Percentiles rank a stretch among this genome's conserved stretches.
Conservation (phyloP, 129 eudicot species). For the Artemisia tridentata region DNA sequence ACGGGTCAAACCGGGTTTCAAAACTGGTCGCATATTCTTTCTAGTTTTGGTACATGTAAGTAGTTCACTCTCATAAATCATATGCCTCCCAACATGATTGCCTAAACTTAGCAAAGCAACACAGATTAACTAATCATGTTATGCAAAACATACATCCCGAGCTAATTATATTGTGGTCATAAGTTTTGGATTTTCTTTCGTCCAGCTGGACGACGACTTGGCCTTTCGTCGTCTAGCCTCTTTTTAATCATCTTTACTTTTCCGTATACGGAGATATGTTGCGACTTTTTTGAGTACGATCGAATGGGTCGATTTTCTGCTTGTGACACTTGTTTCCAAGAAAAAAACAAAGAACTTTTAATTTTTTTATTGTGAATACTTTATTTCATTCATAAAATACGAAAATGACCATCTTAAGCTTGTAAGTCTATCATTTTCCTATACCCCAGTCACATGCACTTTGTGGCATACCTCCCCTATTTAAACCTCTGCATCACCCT, state of each 20-base stretch:
- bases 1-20: too few species aligned
- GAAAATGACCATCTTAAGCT: conserved; percentile 28
- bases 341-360: conserved; percentile 1
- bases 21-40: conserved; percentile 24
- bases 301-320: not conserved
- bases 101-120: conserved; percentile 41
- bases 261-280: conserved; percentile 4
- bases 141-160: conserved; percentile 20
- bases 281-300: conserved; percentile 19
- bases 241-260: not conserved
- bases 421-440: conserved; percentile 45
- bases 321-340: not conserved
- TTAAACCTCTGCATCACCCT: conserved; percentile 52
- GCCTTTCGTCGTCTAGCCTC: conserved; percentile 9
- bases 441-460: conserved; percentile 46
- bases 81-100: conserved; percentile 40
- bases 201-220: conserved; percentile 2
- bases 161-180: conserved; percentile 27
- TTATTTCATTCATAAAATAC: conserved; percentile 6
- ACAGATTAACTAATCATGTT: conserved; percentile 42
- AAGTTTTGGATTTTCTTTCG: conserved; percentile 19
- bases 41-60: conserved; percentile 24
- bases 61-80: conserved; percentile 27
- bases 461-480: conserved; percentile 48
- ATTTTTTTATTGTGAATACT: conserved; percentile 13